These are phyloP conservation scores for Aspergillus ochraceus DNA, from an alignment of 2,329 filamentous ascomycete species.

Conservation along the genomic window DNA sequence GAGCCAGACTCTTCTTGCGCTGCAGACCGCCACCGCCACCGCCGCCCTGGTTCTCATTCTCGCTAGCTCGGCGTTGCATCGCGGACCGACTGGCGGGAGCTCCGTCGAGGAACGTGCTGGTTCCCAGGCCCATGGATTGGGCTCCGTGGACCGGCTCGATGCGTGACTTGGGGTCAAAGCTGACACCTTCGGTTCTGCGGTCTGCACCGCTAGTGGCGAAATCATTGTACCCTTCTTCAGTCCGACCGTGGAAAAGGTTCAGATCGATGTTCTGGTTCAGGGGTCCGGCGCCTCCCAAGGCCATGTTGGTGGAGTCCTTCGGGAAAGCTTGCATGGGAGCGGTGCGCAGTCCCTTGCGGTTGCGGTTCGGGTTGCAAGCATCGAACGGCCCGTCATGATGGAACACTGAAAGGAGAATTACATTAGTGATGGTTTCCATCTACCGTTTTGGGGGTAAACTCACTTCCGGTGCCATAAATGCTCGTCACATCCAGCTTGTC, in stretches of 20 bases:
- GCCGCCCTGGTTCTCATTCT: constrained; percentile 54
- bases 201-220: constrained; percentile 56
- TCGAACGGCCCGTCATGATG: constrained; percentile 98
- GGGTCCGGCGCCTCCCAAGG: constrained; percentile 82
- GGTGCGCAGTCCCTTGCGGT: constrained; percentile 75
- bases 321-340: constrained; percentile 97
- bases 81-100: constrained; percentile 80
- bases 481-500: constrained; percentile 96
- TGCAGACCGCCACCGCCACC: constrained; percentile 63
- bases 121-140: constrained; percentile 80
- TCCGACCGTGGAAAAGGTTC: constrained; percentile 80
- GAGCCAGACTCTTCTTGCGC: constrained; percentile 92
- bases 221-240: constrained; percentile 84
- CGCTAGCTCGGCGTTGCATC: constrained; percentile 73
- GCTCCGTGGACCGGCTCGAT: constrained; percentile 79
- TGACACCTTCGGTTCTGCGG: constrained; percentile 37
- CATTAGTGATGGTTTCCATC: constrained; percentile 5
- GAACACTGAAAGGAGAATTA: constrained; percentile 64
- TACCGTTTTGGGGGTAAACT: constrained; percentile 39
- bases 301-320: constrained; percentile 88
- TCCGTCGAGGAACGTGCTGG: constrained; percentile 93
- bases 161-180: constrained; percentile 67
- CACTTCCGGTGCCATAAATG: constrained; percentile 89
- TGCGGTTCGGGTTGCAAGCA: constrained; percentile 91
- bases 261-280: constrained; percentile 80